phyloP scores from a whole-genome alignment of 768 basidiomycete genomes.

The Gautieria morchelliformis region DNA sequence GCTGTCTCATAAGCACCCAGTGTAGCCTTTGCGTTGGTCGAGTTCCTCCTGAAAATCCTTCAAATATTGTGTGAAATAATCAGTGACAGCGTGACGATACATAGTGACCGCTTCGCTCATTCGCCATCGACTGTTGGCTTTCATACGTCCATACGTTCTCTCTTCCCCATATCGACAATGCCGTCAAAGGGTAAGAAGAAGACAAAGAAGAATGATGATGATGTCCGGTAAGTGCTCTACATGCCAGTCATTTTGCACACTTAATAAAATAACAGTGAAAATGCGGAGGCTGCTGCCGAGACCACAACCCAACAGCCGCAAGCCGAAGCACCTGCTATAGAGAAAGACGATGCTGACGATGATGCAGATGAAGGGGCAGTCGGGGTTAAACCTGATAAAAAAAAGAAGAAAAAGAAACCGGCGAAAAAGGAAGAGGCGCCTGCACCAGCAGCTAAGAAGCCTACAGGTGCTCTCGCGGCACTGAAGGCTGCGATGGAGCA shows the following conservation, averaged over 20 bases:
- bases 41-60: no score
- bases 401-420: conserved; percentile 68
- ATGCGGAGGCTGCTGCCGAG: conserved; percentile 34
- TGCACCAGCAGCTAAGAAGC: conserved; percentile 51
- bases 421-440: conserved; percentile 66
- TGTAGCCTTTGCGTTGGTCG: no score
- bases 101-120: no score
- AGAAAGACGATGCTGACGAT: conserved; percentile 58
- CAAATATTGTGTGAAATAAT: no score
- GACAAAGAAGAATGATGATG: conserved; percentile 71
- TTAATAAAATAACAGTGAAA: conserved; percentile 38
- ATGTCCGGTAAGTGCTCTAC: conserved; percentile 51
- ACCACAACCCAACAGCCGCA: conserved; percentile 24
- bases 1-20: no score
- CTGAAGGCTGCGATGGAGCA: conserved; percentile 89
- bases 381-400: conserved; percentile 48
- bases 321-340: conserved; percentile 29
- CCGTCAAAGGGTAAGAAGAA: conserved; percentile 75
- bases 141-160: no score
- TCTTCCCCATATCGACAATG: conserved; percentile 22
- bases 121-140: no score
- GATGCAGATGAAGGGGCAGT: conserved; percentile 39
- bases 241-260: conserved; percentile 11
- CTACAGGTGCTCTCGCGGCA: conserved; percentile 57
- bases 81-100: not conserved